These are phyloP conservation scores for Sugiyamaella pinicola DNA, from an alignment of 1,139 yeast species.

Conservation along the genomic window DNA sequence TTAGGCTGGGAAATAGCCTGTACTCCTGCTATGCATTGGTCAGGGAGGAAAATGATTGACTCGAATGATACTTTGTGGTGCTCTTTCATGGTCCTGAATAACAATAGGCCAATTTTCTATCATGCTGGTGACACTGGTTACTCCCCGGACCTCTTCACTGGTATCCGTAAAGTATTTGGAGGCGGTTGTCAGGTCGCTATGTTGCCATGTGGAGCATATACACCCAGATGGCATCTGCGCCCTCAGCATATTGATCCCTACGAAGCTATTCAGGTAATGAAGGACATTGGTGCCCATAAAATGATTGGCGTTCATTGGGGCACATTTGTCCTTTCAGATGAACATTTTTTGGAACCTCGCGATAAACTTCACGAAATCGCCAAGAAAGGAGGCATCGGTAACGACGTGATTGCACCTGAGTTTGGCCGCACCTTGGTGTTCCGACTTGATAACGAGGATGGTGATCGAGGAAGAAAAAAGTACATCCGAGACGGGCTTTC, in stretches of 20 bases:
- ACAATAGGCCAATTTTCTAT: slow-evolving; percentile 70
- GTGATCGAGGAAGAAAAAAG: slow-evolving; percentile 23
- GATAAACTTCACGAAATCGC: slow-evolving; percentile 45
- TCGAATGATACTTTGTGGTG: slow-evolving; percentile 86
- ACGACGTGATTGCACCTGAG: slow-evolving; percentile 53
- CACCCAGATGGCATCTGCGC: slow-evolving; percentile 91
- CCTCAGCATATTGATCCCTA: slow-evolving; percentile 86
- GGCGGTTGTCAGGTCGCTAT: slow-evolving; percentile 66
- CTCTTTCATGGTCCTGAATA: slow-evolving; percentile 68
- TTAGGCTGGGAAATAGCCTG: slow-evolving; percentile 74
- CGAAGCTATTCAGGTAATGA: slow-evolving; percentile 71
- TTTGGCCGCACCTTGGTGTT: slow-evolving; percentile 56
- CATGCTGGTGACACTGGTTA: slow-evolving; percentile 98
- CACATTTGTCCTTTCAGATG: slow-evolving; percentile 85
- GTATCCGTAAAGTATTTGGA: slow-evolving; percentile 66
- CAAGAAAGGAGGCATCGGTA: slow-evolving; percentile 32
- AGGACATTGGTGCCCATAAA: slow-evolving; percentile 59
- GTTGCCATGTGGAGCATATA: slow-evolving; percentile 92
- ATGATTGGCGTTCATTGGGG: slow-evolving; percentile 97
- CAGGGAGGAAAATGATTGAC: slow-evolving; percentile 77
- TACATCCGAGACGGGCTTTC: slow-evolving; percentile 38
- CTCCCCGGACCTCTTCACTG: slow-evolving; percentile 64
- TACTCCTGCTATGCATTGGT: slow-evolving; percentile 98
- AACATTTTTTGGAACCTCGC: slow-evolving; percentile 83
- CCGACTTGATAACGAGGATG: slow-evolving; percentile 36